Base-by-base conservation (phyloP, 306 rosid species). In the Citrullus amarus region DNA sequence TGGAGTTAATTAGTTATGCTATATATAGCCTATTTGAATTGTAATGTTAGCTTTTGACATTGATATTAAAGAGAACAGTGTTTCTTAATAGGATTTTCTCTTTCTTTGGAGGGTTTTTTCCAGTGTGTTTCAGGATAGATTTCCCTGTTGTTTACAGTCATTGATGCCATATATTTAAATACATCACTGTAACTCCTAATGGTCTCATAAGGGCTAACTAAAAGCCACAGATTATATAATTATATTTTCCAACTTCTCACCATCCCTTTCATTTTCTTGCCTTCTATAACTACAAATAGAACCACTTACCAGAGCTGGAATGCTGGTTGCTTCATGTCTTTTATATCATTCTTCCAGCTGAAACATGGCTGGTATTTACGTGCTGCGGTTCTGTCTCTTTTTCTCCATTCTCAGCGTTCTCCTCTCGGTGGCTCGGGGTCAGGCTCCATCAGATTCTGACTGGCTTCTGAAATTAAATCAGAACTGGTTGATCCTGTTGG, bases 401-500 rank as follows among this genome's bases (percentile, higher is more conserved):
- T 78, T 86, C 69, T 81, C 78, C 76, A 74, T 81, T 51, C 80
- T 90, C 51, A 51, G 57, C 65, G 57, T 83, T 79, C 13, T 82
- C 82, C 85, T 87, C 70, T 70, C 70, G 76, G 69, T 86, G 73
- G 79, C 88, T 82, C 62, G 71, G 50, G 91, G 84, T 36, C 85
- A 88, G 43, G 53, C 76, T 65, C 77, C 79, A 41, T 75, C 88
- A 79, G 93, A 86, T 63, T 82, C 97, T 70, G 57, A 53, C 61
- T 84, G 83, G 88, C 96, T 95, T 83, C 90, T 91, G 79, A 88
- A 80, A 82, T 92, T 34, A 95, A 91, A 84, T 91, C 97, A 56
- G 84, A 92, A 75, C 80, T 88, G 1, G 81, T 32, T 20, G 99
- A 89, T 84, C 92, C 96, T 43, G 71, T 76, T 32, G 86, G 88